Percentiles rank a stretch among this genome's conserved stretches.
These are phyloP conservation scores for Penicillium alfredii DNA, from an alignment of 495 filamentous ascomycete species.

Conservation along the genomic window DNA sequence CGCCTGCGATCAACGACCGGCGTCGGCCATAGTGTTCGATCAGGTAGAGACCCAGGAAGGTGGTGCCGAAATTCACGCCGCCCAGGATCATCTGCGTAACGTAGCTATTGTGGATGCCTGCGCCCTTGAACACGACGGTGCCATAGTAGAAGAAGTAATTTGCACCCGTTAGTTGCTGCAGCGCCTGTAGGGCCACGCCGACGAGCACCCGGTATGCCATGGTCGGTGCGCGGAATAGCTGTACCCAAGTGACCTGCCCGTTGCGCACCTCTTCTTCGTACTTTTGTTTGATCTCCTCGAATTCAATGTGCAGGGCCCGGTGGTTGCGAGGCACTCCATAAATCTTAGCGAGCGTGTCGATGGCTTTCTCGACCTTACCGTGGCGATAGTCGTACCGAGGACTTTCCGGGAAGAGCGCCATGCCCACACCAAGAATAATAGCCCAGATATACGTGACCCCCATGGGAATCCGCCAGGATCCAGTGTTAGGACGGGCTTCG, in stretches of 20 bases:
- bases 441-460: constrained; percentile 71
- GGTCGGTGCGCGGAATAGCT: constrained; percentile 57
- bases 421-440: constrained; percentile 59
- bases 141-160: constrained; percentile 75
- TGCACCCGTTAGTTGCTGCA: constrained; percentile 37
- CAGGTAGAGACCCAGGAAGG: constrained; percentile 63
- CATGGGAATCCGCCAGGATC: constrained; percentile 74
- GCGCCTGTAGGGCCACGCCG: constrained; percentile 57
- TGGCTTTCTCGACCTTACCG: constrained; percentile 55
- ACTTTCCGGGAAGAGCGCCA: constrained; percentile 65
- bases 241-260: constrained; percentile 17
- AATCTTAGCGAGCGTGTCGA: constrained; percentile 57
- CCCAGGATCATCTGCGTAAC: constrained; percentile 69
- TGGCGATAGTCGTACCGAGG: constrained; percentile 63
- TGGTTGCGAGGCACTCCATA: constrained; percentile 61
- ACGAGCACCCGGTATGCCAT: constrained; percentile 64
- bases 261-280: constrained; percentile 48
- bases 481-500: constrained; percentile 32
- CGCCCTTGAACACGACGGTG: constrained; percentile 60
- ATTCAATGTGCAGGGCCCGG: constrained; percentile 56
- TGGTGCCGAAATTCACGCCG: constrained; percentile 64
- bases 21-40: constrained; percentile 66
- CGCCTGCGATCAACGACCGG: constrained; percentile 59
- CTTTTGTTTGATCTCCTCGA: constrained; percentile 58
- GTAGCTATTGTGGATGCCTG: constrained; percentile 61